Evolutionary conservation across 2,329 filamentous ascomycete genomes (phyloP).

Genomic region (Colletotrichum lentis): DNA sequence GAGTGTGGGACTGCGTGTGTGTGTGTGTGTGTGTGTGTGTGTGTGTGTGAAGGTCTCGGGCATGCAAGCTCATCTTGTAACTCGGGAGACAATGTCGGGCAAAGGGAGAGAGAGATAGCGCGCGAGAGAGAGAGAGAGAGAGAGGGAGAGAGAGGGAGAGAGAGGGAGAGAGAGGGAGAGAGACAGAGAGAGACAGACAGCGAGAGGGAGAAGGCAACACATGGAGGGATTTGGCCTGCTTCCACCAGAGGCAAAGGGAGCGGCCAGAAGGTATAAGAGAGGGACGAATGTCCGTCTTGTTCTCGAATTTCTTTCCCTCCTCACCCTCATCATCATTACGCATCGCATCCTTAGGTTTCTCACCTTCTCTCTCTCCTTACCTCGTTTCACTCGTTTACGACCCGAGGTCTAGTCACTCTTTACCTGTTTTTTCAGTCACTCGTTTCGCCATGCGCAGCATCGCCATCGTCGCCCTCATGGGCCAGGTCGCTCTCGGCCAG

Average conservation of each 20-base stretch:
- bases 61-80: constrained; percentile 31
- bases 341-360: constrained; percentile 31
- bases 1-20: too few species aligned
- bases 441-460: constrained; percentile 27
- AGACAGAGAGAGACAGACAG: too few species aligned
- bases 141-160: constrained; percentile 2
- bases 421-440: constrained; percentile 33
- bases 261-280: constrained; percentile 28
- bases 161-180: constrained; percentile 9
- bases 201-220: neutral
- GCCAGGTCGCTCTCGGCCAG: constrained; percentile 20
- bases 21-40: too few species aligned
- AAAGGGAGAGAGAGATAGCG: constrained; percentile 5
- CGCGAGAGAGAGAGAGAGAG: neutral
- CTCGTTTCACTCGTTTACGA: constrained; percentile 37
- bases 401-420: constrained; percentile 36
- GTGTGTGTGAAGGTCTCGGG: neutral
- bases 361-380: constrained; percentile 23
- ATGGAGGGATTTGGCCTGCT: neutral
- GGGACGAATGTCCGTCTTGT: neutral
- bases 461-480: constrained; percentile 18
- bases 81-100: constrained; percentile 22
- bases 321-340: constrained; percentile 35
- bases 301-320: constrained; percentile 13
- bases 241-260: constrained; percentile 12